phyloP scores from a whole-genome alignment of 805 yeast genomes.

The Huiozyma naganishii region DNA sequence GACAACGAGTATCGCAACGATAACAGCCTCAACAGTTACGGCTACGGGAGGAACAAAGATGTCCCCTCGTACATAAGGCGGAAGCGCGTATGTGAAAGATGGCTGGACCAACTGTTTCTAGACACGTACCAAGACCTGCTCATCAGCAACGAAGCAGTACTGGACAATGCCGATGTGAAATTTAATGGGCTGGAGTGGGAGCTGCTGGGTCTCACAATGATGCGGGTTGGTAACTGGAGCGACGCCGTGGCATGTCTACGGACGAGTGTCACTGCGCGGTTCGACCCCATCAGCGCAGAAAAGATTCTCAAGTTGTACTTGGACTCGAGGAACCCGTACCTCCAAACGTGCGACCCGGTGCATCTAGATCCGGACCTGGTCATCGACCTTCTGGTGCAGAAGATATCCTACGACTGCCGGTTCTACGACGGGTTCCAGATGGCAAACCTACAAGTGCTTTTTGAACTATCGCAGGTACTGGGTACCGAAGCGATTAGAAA shows the following conservation, averaged over 20 bases:
- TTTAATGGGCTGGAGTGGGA: conserved; percentile 71
- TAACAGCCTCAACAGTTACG: not conserved
- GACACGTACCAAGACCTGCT: conserved; percentile 28
- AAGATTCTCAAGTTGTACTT: conserved; percentile 36
- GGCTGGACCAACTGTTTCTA: conserved; percentile 27
- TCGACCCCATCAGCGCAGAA: conserved; percentile 49
- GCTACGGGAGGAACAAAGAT: not conserved
- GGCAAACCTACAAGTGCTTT: conserved; percentile 34
- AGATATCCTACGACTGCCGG: conserved; percentile 51
- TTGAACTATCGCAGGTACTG: conserved; percentile 24
- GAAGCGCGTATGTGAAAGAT: conserved; percentile 25
- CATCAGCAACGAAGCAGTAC: conserved; percentile 22
- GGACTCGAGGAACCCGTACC: not conserved
- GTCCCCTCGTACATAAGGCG: conserved; percentile 14
- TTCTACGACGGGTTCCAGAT: conserved; percentile 51
- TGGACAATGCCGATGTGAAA: conserved; percentile 22
- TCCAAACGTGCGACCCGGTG: not conserved
- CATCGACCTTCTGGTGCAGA: conserved; percentile 35
- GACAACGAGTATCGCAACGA: conserved; percentile 43
- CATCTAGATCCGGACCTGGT: conserved; percentile 28
- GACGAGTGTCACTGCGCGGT: conserved; percentile 45
- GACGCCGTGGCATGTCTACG: conserved; percentile 43
- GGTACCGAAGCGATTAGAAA: conserved; percentile 17
- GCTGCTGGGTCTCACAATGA: conserved; percentile 47
- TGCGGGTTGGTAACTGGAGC: conserved; percentile 37